Base-by-base conservation (phyloP, 148 eudicot genomes). In the Polygonum maritimum region DNA sequence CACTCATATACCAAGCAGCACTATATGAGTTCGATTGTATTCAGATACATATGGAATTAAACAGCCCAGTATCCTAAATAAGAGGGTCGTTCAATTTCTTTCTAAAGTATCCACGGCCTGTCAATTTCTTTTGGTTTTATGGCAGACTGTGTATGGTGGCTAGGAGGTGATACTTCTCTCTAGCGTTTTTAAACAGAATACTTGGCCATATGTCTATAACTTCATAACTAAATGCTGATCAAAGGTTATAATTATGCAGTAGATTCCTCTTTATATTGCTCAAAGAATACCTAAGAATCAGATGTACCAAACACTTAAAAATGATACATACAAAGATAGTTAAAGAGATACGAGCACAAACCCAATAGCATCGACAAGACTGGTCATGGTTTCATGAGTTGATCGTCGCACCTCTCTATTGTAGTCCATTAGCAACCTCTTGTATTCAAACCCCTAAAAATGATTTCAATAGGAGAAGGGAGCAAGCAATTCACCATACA, bases 321-420 rank as follows among this genome's bases (percentile, higher is more conserved):
- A 41, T 41, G 45, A 41, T 9, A 41, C 8, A 41, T 41, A 41
- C 45, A 41, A 5, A 41, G 45, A 84, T 52, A 45, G 9, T 40
- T 9, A 58, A 5, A 48, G 49, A 84, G 76, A 79, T 9, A 63
- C 26, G 71, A 81, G 73, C 48, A 54, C 89, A 47, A 76, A 94
- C 98, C 98, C 91, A 7, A 88, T 87, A 69, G 81, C 80, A 75
- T 80, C 62, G 71, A 90, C 96, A 79, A 94, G 87, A 80, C 79
- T 85, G 75, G 89, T 80, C 98, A 94, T 90, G 52, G 97, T 89
- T 39, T 90, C 97, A 76, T 92, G 91, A 75, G 98, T 90, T 65
- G 96, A 96, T 80, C 92, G 90, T 15, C 98, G 91, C 79, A 94
- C 97, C 62, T 94, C 98, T 80, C 97, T 84, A 48, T 86, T 94